These are phyloP conservation scores for Amanita muscaria DNA, from an alignment of 768 basidiomycete species.

Conservation along the genomic window DNA sequence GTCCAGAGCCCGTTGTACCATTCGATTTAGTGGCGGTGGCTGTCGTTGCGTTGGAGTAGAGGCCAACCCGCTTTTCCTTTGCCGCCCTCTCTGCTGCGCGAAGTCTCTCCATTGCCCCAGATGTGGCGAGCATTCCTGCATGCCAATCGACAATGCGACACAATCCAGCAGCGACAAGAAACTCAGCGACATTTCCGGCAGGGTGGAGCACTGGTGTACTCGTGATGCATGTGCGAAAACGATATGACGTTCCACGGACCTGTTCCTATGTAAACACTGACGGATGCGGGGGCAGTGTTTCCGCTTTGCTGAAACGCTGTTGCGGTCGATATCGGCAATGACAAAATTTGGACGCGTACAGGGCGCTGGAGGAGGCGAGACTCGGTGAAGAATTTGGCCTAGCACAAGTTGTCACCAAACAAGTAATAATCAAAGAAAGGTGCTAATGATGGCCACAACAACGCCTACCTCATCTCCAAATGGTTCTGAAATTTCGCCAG, in stretches of 20 bases:
- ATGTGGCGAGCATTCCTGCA: slow-evolving; percentile 82
- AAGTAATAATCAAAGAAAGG: too few relatives aligned
- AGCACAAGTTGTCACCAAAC: too few relatives aligned
- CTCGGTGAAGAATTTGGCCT: slow-evolving; percentile 95
- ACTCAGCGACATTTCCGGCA: slow-evolving; percentile 89
- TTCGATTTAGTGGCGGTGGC: slow-evolving; percentile 38
- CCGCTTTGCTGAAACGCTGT: slow-evolving; percentile 69
- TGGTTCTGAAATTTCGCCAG: slow-evolving; percentile 70
- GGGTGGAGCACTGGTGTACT: slow-evolving; percentile 65
- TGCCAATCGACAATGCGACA: slow-evolving; percentile 97
- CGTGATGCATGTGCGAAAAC: slow-evolving; percentile 5
- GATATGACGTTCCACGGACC: slow-evolving; percentile 30
- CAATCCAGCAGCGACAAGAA: slow-evolving; percentile 74
- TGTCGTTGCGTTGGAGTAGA: slow-evolving; percentile 53
- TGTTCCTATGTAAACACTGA: slow-evolving; percentile 84
- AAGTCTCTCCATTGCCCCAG: slow-evolving; percentile 82
- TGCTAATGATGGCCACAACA: slow-evolving; percentile 1
- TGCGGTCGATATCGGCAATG: slow-evolving; percentile 68
- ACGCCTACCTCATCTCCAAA: slow-evolving; percentile 80
- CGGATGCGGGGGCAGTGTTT: slow-evolving; percentile 49
- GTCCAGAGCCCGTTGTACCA: slow-evolving; percentile 34
- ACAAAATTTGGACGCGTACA: slow-evolving; percentile 72
- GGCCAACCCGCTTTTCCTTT: slow-evolving; percentile 61
- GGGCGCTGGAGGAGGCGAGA: slow-evolving; percentile 72
- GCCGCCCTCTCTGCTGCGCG: slow-evolving; percentile 76